These are phyloP conservation scores for Fonsecaea nubica DNA, from an alignment of 2,329 filamentous ascomycete species.

Conservation along the genomic window DNA sequence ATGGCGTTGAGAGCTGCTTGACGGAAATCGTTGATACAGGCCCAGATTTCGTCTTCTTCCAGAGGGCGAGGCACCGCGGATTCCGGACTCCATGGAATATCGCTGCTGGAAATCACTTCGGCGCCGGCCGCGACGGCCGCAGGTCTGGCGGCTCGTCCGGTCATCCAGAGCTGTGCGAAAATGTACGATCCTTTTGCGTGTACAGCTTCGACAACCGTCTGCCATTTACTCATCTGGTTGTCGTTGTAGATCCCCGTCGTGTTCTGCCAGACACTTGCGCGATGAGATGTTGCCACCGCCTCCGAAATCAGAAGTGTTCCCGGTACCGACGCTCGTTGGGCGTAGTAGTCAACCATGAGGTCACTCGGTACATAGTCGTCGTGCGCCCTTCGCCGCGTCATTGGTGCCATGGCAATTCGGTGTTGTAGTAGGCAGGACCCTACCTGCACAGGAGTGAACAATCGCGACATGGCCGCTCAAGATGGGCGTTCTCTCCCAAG, in stretches of 20 bases:
- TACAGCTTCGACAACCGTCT: not conserved
- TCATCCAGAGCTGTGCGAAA: not conserved
- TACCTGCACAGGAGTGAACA: no score
- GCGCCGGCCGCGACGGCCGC: not conserved
- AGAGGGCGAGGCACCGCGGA: conserved; percentile 42
- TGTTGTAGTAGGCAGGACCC: conserved; percentile 50
- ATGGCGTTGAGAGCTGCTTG: conserved; percentile 58
- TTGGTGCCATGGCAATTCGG: conserved; percentile 59
- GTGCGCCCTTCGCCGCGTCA: conserved; percentile 61
- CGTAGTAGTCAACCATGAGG: conserved; percentile 51
- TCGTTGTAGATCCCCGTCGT: not conserved
- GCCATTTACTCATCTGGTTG: not conserved
- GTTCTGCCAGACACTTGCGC: no score
- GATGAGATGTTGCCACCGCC: conserved; percentile 21
- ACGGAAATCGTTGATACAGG: conserved; percentile 47
- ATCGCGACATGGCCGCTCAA: no score
- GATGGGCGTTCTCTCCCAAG: no score
- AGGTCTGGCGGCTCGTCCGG: not conserved
- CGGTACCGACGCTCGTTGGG: conserved; percentile 46
- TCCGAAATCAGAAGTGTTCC: conserved; percentile 47
- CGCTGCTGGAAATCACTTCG: conserved; percentile 20
- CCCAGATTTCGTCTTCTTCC: conserved; percentile 49
- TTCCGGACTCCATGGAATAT: conserved; percentile 13
- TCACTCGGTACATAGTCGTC: conserved; percentile 44
- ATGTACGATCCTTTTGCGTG: conserved; percentile 1